Evolutionary conservation across 2,329 filamentous ascomycete genomes (phyloP).

Genomic region (Pyricularia sp.): DNA sequence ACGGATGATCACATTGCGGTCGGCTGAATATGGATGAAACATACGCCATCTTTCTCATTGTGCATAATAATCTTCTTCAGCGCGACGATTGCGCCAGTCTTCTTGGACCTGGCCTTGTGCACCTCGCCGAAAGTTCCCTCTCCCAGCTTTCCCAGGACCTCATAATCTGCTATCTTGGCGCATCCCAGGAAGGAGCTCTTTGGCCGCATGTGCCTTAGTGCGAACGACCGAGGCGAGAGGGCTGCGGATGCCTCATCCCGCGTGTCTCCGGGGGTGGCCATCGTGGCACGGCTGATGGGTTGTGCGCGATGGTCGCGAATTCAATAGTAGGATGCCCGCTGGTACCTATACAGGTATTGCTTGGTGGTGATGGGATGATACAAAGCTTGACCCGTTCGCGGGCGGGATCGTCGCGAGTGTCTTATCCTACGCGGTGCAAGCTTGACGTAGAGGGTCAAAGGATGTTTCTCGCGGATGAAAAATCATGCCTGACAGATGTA

Average conservation of each 20-base stretch:
- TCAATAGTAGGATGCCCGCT: background rate
- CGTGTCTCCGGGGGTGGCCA: background rate
- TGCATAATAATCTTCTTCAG: conserved; percentile 99
- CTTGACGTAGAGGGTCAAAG: background rate
- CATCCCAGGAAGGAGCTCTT: conserved; percentile 68
- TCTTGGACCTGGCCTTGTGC: conserved; percentile 74
- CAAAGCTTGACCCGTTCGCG: background rate
- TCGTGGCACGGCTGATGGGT: background rate
- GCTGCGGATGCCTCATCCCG: conserved; percentile 9
- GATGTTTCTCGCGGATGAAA: background rate
- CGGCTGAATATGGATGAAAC: conserved; percentile 18
- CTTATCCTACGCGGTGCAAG: background rate
- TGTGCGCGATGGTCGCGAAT: background rate
- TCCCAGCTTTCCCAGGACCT: conserved; percentile 73
- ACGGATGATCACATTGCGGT: background rate
- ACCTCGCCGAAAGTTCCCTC: conserved; percentile 98
- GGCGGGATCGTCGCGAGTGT: background rate
- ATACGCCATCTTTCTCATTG: conserved; percentile 91
- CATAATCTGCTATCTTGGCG: conserved; percentile 73
- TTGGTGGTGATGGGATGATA: background rate
- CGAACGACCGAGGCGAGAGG: conserved; percentile 46
- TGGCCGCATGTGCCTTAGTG: conserved; percentile 44
- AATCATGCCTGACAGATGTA: conserved; percentile 1
- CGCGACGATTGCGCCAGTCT: conserved; percentile 67
- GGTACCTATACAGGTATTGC: background rate